Percentiles rank a stretch among this genome's conserved stretches.
Evolutionary conservation across 2,329 filamentous ascomycete genomes (phyloP).

Genomic region (Diaporthe nobilis): DNA sequence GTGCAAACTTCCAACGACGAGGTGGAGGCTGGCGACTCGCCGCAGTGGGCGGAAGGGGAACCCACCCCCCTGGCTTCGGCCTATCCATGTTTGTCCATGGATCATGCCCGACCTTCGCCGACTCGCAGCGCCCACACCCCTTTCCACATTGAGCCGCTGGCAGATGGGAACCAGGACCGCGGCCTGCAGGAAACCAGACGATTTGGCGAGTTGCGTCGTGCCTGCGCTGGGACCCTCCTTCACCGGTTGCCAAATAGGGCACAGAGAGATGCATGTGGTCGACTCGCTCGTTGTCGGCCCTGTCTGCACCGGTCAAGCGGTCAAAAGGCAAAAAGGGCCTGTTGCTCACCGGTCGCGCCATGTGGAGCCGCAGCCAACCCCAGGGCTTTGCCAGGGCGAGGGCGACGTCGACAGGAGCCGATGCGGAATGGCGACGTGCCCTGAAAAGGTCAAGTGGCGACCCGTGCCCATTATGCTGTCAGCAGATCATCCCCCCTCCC

Average conservation of each 20-base stretch:
- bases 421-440: neutral
- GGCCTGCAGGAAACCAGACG: slow-evolving; percentile 18
- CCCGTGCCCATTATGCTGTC: slow-evolving; percentile 14
- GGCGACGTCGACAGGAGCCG: neutral
- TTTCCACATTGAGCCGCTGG: slow-evolving; percentile 23
- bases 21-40: slow-evolving; percentile 18
- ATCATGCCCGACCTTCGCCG: slow-evolving; percentile 6
- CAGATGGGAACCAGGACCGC: neutral
- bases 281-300: slow-evolving; percentile 3
- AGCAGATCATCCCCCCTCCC: slow-evolving; percentile 25
- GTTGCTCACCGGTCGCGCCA: slow-evolving; percentile 25
- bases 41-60: neutral
- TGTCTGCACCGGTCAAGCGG: slow-evolving; percentile 32
- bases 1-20: neutral
- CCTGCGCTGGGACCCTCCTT: slow-evolving; percentile 7
- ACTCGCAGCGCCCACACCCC: slow-evolving; percentile 10
- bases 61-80: slow-evolving; percentile 2
- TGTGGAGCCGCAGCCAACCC: slow-evolving; percentile 23
- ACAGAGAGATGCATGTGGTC: neutral
- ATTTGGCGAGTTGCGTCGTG: slow-evolving; percentile 24
- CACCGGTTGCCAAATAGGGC: slow-evolving; percentile 13
- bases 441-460: neutral
- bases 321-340: slow-evolving; percentile 17
- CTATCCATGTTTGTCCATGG: slow-evolving; percentile 14
- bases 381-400: neutral